These are phyloP conservation scores for Sporobolus alterniflorus DNA, from an alignment of 202 grass and related monocot genomes.

Conservation along the genomic window DNA sequence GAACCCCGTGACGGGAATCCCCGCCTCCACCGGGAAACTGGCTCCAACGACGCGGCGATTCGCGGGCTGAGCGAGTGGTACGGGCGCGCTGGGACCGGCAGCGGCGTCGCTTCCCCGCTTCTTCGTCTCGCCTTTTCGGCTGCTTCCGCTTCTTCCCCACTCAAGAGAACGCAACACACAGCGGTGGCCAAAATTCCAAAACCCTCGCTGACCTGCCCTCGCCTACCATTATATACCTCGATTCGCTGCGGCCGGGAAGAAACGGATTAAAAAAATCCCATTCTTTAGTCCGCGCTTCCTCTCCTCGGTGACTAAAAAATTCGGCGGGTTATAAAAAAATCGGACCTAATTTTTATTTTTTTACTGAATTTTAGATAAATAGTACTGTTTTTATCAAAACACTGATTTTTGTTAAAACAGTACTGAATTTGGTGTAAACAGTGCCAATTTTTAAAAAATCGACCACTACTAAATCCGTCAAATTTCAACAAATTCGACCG, in stretches of 20 bases:
- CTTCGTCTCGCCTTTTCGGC: conserved; percentile 6
- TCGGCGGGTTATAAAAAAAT: no score
- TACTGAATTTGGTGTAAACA: no score
- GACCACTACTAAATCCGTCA: no score
- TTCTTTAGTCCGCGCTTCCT: conserved; percentile 40
- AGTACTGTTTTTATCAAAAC: no score
- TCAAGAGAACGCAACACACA: conserved; percentile 20
- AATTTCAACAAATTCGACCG: no score
- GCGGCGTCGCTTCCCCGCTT: conserved; percentile 7
- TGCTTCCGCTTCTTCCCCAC: conserved; percentile 24
- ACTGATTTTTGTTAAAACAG: no score
- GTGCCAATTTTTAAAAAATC: no score
- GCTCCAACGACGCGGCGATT: conserved; percentile 25
- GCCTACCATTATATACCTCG: conserved; percentile 49
- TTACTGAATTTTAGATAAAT: no score
- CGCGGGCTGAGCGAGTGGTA: conserved; percentile 18
- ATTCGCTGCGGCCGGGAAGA: conserved; percentile 17
- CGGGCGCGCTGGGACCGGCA: neutral
- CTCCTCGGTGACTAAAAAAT: no score
- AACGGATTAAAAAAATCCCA: conserved; percentile 12
- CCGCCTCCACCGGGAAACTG: conserved; percentile 20
- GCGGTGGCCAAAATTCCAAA: conserved; percentile 59
- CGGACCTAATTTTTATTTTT: no score
- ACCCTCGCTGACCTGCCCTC: conserved; percentile 35
- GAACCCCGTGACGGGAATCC: conserved; percentile 27